Evolutionary conservation across 192 early-diverging fungal genomes (phyloP).

Genomic region (Lobulomyces angularis): DNA sequence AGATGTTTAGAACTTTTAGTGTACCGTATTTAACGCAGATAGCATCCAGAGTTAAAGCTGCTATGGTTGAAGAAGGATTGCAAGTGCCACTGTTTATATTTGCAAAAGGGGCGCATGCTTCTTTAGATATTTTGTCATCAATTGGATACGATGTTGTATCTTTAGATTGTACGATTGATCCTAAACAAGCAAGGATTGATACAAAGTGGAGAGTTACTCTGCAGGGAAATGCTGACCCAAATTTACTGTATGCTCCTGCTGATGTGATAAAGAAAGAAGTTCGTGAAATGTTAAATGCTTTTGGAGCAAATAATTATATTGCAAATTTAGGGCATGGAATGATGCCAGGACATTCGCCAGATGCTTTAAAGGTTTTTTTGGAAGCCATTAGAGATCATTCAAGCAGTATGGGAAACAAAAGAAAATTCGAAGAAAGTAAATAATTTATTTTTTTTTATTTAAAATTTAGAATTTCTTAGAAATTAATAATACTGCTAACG

Average conservation of each 20-base stretch:
- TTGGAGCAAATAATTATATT: conserved; percentile 70
- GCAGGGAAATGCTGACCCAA: conserved; percentile 96
- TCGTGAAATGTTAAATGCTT: conserved; percentile 63
- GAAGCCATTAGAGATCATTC: conserved; percentile 54
- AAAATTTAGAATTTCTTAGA: no score
- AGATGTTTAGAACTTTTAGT: conserved; percentile 70
- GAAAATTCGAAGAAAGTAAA: no score
- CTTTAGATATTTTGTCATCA: conserved; percentile 53
- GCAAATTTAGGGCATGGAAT: conserved; percentile 97
- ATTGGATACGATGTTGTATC: conserved; percentile 77
- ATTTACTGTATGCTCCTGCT: conserved; percentile 58
- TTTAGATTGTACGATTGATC: conserved; percentile 82
- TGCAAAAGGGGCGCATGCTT: conserved; percentile 84
- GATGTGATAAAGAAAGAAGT: conserved; percentile 63
- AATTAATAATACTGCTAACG: no score
- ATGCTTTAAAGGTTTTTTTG: conserved; percentile 54
- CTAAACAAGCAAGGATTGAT: conserved; percentile 37
- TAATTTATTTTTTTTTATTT: no score
- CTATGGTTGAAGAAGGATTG: conserved; percentile 18
- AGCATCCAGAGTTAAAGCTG: conserved; percentile 56
- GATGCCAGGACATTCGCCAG: conserved; percentile 68
- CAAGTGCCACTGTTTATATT: conserved; percentile 84
- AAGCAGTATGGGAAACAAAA: no score
- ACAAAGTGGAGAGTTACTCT: conserved; percentile 48
- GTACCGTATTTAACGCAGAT: conserved; percentile 84